Percentiles rank a stretch among this genome's conserved stretches.
Conservation (phyloP, 83 land plant genomes). For the Picea abies region DNA sequence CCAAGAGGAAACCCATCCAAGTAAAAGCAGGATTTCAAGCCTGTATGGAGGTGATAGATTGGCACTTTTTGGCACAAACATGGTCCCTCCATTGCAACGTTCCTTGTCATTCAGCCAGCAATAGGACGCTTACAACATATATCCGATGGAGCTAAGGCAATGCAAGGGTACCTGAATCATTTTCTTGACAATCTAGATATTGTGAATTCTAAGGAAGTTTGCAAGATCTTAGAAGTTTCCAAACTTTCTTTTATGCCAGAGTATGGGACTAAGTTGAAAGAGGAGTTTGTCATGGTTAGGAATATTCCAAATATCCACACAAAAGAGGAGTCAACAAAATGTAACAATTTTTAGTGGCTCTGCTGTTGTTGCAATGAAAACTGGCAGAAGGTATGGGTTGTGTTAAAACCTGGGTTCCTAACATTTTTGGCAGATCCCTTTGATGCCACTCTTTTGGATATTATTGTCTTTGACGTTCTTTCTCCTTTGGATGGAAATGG, state of each 20-base stretch:
- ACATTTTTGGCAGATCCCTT: constrained; percentile 90
- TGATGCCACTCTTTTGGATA: constrained; percentile 75
- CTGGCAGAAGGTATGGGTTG: constrained; percentile 58
- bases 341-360: no score
- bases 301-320: constrained; percentile 74
- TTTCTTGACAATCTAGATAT: no score
- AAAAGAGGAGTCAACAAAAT: constrained; percentile 34
- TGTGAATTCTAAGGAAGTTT: constrained; percentile 83
- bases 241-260: constrained; percentile 87
- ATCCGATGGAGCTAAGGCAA: constrained; percentile 69
- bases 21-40: constrained; percentile 48
- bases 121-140: constrained; percentile 79
- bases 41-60: neutral
- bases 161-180: constrained; percentile 94
- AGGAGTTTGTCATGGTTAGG: constrained; percentile 84
- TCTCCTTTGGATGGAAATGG: constrained; percentile 73
- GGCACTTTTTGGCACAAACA: constrained; percentile 53
- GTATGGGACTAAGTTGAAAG: constrained; percentile 93
- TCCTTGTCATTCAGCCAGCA: constrained; percentile 82
- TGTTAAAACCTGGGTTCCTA: constrained; percentile 94
- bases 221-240: constrained; percentile 93
- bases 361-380: no score
- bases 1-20: constrained; percentile 43
- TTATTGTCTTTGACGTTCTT: constrained; percentile 92
- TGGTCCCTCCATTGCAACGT: constrained; percentile 88